Conservation (phyloP, 169 alveolate species). For the Cryptosporidium bovis region DNA sequence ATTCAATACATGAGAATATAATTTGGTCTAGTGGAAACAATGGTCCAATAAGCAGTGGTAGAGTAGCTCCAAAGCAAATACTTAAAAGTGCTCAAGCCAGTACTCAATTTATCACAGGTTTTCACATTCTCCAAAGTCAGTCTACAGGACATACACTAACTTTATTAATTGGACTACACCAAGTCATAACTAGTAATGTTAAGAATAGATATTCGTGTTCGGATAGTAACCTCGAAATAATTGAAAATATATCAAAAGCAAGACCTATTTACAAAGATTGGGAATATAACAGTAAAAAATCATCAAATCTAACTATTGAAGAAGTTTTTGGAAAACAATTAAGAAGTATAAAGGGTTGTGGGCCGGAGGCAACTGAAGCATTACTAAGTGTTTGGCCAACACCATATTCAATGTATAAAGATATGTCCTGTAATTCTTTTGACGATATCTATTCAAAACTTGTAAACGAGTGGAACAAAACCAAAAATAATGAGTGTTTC, state of each 20-base stretch:
- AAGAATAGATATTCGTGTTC: neutral
- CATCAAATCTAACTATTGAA: conserved; percentile 80
- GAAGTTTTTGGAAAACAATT: conserved; percentile 86
- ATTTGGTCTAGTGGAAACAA: conserved; percentile 58
- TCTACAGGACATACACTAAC: conserved; percentile 78
- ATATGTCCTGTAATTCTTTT: conserved; percentile 10
- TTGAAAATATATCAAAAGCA: conserved; percentile 57
- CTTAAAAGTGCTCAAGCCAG: conserved; percentile 76
- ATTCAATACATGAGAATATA: conserved; percentile 67
- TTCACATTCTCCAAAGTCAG: conserved; percentile 79
- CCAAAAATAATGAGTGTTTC: no score
- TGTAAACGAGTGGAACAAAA: no score
- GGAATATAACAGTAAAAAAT: conserved; percentile 82
- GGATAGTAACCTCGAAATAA: neutral
- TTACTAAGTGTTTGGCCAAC: conserved; percentile 86
- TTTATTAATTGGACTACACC: conserved; percentile 76
- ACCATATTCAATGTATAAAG: conserved; percentile 78
- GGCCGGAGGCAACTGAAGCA: conserved; percentile 84
- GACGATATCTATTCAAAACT: conserved; percentile 3
- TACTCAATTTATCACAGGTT: conserved; percentile 78
- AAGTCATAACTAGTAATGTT: conserved; percentile 59
- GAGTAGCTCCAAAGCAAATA: conserved; percentile 77
- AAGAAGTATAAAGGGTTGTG: conserved; percentile 81
- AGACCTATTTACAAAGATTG: conserved; percentile 81
- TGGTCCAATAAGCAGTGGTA: conserved; percentile 77